Percentiles rank a stretch among this genome's conserved stretches.
Conservation (phyloP, 305 asterid species). For the Solanum chacoense region DNA sequence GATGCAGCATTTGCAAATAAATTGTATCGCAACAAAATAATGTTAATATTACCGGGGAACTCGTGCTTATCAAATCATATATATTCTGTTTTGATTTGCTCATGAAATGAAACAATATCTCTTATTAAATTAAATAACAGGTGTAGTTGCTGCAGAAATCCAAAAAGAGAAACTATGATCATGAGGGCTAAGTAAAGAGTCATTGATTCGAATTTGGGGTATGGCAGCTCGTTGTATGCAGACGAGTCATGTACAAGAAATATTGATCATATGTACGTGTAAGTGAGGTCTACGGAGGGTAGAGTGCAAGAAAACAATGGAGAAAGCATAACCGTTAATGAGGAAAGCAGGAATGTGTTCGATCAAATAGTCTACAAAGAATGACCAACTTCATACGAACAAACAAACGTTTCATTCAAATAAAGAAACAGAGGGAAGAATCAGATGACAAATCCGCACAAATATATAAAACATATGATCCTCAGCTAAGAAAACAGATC, state of each 20-base stretch:
- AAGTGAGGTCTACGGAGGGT: not conserved
- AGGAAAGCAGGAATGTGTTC: not conserved
- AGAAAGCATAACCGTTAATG: not conserved
- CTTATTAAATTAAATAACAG: too few species aligned
- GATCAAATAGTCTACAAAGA: not conserved
- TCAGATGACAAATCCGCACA: not conserved
- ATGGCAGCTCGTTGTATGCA: not conserved
- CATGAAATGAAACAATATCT: too few species aligned
- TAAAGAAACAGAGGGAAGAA: not conserved
- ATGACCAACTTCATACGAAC: not conserved
- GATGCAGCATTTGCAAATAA: too few species aligned
- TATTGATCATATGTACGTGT: not conserved
- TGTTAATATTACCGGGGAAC: too few species aligned
- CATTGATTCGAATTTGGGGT: not conserved
- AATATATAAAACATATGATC: not conserved
- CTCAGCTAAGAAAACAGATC: not conserved
- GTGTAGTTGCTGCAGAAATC: too few species aligned
- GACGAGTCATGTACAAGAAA: not conserved
- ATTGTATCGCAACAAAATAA: too few species aligned
- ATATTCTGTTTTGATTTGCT: too few species aligned
- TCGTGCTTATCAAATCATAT: too few species aligned
- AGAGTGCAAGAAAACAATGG: not conserved
- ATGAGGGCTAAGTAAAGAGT: not conserved
- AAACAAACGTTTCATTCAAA: not conserved
- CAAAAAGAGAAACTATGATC: not conserved